These are phyloP conservation scores for Nemania sp. DNA, from an alignment of 2,329 filamentous ascomycete genomes.

Conservation along the genomic window DNA sequence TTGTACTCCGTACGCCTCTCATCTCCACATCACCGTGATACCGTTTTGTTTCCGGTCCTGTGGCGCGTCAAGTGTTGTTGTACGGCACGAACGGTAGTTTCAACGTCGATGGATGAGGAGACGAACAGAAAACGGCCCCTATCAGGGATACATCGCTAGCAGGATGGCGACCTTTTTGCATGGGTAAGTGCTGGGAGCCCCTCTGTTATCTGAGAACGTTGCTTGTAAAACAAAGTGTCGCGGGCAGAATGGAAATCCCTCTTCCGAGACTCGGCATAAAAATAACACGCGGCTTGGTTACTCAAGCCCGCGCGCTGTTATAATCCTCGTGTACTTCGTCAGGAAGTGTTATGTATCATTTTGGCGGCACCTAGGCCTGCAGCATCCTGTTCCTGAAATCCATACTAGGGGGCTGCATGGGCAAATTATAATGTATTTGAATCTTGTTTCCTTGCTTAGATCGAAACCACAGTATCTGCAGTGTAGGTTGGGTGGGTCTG, in stretches of 20 bases:
- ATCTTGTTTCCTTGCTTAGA: conserved; percentile 20
- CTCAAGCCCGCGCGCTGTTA: conserved; percentile 20
- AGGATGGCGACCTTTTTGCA: neutral
- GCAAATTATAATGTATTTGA: conserved; percentile 17
- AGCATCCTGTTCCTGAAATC: conserved; percentile 22
- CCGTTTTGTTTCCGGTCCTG: conserved; percentile 29
- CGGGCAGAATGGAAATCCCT: conserved; percentile 24
- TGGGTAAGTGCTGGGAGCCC: neutral
- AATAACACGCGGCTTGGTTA: conserved; percentile 40
- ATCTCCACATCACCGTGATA: conserved; percentile 30
- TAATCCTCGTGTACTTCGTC: neutral
- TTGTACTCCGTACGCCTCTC: conserved; percentile 8
- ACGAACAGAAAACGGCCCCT: conserved; percentile 13
- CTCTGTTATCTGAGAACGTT: neutral
- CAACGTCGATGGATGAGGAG: conserved; percentile 20
- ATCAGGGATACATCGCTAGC: conserved; percentile 28
- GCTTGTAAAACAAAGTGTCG: no score
- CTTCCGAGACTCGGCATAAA: conserved; percentile 28
- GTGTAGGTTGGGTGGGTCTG: conserved; percentile 13
- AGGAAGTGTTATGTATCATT: neutral
- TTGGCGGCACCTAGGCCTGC: conserved; percentile 19
- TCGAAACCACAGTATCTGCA: conserved; percentile 10
- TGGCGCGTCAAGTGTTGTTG: conserved; percentile 25
- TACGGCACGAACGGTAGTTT: conserved; percentile 28
- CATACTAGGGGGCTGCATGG: conserved; percentile 15